phyloP scores from a whole-genome alignment of 345 rosid species.

The Mercurialis annua region DNA sequence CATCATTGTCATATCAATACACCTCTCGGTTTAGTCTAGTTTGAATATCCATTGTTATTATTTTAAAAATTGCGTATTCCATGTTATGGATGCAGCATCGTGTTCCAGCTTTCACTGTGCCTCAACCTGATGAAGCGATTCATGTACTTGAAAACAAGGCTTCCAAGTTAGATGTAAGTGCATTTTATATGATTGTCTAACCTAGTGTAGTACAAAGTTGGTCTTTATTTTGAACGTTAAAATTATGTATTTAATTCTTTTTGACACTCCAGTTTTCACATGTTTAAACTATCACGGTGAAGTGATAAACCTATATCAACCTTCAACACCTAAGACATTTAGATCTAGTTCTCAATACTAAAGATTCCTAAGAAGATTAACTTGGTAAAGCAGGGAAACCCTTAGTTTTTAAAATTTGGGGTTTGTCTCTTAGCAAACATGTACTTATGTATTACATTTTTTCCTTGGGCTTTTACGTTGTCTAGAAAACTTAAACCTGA shows the following conservation, averaged over 20 bases:
- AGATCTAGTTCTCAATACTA: not conserved
- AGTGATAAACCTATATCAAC: not conserved
- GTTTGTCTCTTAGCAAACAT: not conserved
- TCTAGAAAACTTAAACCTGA: too few relatives aligned
- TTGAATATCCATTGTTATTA: not conserved
- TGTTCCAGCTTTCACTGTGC: conserved; percentile 86
- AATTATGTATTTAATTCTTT: not conserved
- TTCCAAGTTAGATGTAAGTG: conserved; percentile 60
- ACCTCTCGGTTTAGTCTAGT: not conserved
- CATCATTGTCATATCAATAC: conserved; percentile 10
- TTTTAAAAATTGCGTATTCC: not conserved
- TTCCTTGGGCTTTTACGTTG: not conserved
- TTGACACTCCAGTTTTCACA: not conserved
- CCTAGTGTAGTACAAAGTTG: not conserved
- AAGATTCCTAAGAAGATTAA: not conserved
- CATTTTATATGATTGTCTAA: not conserved
- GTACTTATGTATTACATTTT: not conserved
- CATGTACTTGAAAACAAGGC: conserved; percentile 79
- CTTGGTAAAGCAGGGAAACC: not conserved
- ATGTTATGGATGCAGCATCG: conserved; percentile 45
- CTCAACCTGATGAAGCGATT: conserved; percentile 98
- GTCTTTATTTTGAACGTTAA: not conserved
- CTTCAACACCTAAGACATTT: not conserved
- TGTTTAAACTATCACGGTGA: not conserved
- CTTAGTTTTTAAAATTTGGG: not conserved